Evolutionary conservation across 345 rosid genomes (phyloP), one percentile per base, ranked within the genome.

Genomic region (Populus nigra): DNA sequence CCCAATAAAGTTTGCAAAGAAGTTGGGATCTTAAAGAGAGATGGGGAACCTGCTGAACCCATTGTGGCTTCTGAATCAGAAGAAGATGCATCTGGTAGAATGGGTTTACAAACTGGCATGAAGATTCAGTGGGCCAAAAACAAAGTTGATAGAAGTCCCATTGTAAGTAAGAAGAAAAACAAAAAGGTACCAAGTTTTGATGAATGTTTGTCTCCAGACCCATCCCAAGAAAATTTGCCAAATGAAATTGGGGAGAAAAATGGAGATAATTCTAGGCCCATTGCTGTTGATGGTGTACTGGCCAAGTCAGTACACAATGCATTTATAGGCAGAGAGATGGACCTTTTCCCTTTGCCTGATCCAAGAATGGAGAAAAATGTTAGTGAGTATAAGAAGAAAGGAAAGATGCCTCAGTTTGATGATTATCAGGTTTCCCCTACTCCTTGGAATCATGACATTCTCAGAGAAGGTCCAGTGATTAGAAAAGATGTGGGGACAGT

Each of bases 121-220:
- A 85, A 85, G 76, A 80, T 76, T 66, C 79, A 72, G 39, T 79
- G 87, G 77, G 78, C 78, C 68, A 82, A 88, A 50, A 72, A 75
- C 69, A 86, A 79, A 72, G 79, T 68, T 65, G 90, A 88, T 39
- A 83, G 77, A 82, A 77, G 78, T 77, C 82, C 83, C 20, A 73
- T 70, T 39, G 69, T 71, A 16, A 87, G 86, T 47, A 90, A 87
- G 85, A 91, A 87, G 85, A 92, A 84, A 83, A 86, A 82, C 67
- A 83, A 82, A 80, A 88, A 80, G 72, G 72, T 74, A 70, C 83
- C 79, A 53, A 71, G 76, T 72, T 84, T 71, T 74, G 82, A 88
- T 73, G 88, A 82, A 77, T 53, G 68, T 73, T 72, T 79, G n/a
- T 73, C 91, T 72, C 63, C 82, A 65, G 69, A 65, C 29, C 65